Base-by-base conservation (phyloP, 2,329 filamentous ascomycete species). In the Colletotrichum sp. region DNA sequence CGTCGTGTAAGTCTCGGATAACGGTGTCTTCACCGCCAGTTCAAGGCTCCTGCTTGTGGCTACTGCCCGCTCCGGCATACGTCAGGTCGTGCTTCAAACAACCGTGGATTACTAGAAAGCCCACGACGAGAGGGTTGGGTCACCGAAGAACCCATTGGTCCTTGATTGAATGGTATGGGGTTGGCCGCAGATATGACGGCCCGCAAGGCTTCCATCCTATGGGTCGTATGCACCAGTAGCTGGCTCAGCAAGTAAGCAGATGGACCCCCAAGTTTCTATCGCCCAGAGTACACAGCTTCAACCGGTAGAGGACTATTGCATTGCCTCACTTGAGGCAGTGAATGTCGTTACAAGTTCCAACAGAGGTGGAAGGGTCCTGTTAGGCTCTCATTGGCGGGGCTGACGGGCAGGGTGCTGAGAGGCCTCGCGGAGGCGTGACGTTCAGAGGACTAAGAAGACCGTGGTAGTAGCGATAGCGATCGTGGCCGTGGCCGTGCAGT, bases 141-240 rank as follows among this genome's bases (percentile, higher is more conserved):
- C 28, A 60, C 28, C 30, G 61, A 66, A 67, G 36, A 72, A 60
- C 21, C 18, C 9, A 13, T 43, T 18, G 63, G 63, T 28, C 63
- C 43, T 57, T 39, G 55, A 65, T 73, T 74, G 75, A 74, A 70
- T 21, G 30, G 39, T 55, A 59, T 64, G 68, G 80, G 79, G 70
- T 75, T 78, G 81, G 81, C 70, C 79, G 80, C 80, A 82, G 78
- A 68, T 71, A 74, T 68, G n/a, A 75, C 69, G 80, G 77, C 79
- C 79, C 18, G 39, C 39, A 21, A 80, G 39, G 39, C 39, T 48
- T 48, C 18, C 39, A 48, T 48, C 18, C 39, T 12, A 48, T 48
- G 39, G 39, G 39, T 21, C 39, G 39, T 48, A 48, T 48, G 39
- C 39, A 48, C 39, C 18, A 48, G 39, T 0, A 48, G 39, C 39